These are phyloP conservation scores for Lagerstroemia speciosa DNA, from an alignment of 345 rosid species.

Conservation along the genomic window DNA sequence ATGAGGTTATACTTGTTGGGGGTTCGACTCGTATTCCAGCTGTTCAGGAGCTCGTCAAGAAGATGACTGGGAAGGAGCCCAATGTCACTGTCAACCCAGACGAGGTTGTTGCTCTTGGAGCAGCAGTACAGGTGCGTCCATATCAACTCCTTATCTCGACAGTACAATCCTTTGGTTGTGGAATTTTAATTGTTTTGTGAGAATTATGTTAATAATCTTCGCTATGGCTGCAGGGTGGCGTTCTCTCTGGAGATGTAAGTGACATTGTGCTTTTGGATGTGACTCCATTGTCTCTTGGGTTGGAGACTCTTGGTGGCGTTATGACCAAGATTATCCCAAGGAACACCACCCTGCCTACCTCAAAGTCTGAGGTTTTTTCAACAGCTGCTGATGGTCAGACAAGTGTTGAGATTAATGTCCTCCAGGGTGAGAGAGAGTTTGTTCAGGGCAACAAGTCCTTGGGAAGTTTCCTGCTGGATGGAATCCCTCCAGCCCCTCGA, in stretches of 20 bases:
- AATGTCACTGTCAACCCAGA: constrained; percentile 95
- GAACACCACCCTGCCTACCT: constrained; percentile 88
- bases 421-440: constrained; percentile 96
- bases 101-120: constrained; percentile 95
- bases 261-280: constrained; percentile 87
- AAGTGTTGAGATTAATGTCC: constrained; percentile 89
- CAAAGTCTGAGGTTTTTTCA: constrained; percentile 96
- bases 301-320: constrained; percentile 96
- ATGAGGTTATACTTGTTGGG: constrained; percentile 97
- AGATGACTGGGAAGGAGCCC: constrained; percentile 86
- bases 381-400: constrained; percentile 99
- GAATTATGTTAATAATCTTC: no score
- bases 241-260: constrained; percentile 87
- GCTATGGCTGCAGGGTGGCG: constrained; percentile 60
- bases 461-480: constrained; percentile 47
- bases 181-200: no score
- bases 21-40: constrained; percentile 98
- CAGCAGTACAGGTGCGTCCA: constrained; percentile 85
- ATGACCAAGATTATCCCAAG: constrained; percentile 96
- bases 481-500: constrained; percentile 43
- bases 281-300: no score
- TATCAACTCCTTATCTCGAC: background rate
- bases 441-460: constrained; percentile 90
- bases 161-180: background rate
- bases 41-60: constrained; percentile 83